Conservation (phyloP, 2,329 filamentous ascomycete species). For the Ophiostoma ulmi region DNA sequence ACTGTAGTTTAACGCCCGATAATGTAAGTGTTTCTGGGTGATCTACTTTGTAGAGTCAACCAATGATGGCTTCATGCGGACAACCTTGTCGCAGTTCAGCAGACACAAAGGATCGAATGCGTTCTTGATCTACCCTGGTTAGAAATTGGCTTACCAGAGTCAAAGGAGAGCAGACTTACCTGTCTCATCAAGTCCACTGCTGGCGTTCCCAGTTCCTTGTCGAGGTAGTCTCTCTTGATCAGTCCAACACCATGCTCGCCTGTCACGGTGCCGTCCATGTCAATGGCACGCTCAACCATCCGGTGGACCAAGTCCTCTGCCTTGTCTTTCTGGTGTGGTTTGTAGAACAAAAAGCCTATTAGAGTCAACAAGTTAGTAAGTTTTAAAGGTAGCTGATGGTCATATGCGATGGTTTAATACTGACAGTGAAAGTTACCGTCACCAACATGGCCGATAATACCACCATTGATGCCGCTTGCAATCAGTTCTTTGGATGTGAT, state of each 20-base stretch:
- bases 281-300: constrained; percentile 81
- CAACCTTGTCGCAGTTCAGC: constrained; percentile 64
- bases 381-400: background rate
- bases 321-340: constrained; percentile 59
- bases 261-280: constrained; percentile 79
- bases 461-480: constrained; percentile 66
- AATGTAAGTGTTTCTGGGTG: background rate
- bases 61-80: constrained; percentile 48
- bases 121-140: constrained; percentile 53
- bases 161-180: constrained; percentile 29
- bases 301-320: constrained; percentile 69
- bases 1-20: background rate
- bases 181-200: constrained; percentile 80
- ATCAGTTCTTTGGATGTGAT: constrained; percentile 64
- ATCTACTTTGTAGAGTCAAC: background rate
- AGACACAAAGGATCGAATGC: constrained; percentile 71
- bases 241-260: constrained; percentile 81
- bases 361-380: background rate
- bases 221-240: constrained; percentile 77
- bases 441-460: constrained; percentile 66
- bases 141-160: background rate
- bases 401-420: background rate
- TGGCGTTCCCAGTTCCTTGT: constrained; percentile 66
- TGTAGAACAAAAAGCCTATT: constrained; percentile 47
- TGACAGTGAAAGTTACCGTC: constrained; percentile 62